Evolutionary conservation across 345 rosid genomes (phyloP), one percentile per base, ranked within the genome.

Genomic region (Salix caprea): DNA sequence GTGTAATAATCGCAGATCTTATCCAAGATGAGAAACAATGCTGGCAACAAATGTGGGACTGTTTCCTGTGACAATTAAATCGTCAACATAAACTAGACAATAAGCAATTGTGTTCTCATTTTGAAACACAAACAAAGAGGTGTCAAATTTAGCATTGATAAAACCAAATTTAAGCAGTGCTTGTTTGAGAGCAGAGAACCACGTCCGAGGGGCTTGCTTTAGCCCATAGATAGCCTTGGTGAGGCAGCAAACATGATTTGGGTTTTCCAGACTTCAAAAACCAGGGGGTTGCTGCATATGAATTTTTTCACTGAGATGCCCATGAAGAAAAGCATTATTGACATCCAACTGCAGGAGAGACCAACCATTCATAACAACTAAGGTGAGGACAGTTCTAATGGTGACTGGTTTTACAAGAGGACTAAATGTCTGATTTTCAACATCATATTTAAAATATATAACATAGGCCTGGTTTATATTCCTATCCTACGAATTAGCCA

Each of bases 341-440:
- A 52, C 4, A 1, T 19, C 60, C 2, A 7, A 2, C 7, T 52
- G 11, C 1, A 1, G 3, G 0, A 52, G 1, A 19, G 58, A 19
- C 58, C 58, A 52, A 1, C 10, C 9, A 0, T 18, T 9, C 1
- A 52, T 52, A 52, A 19, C 2, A 2, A 3, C 10, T 18, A 19
- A 6, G 9, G 4, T 52, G 0, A 19, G 6, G 10, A 52, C 1
- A 1, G 0, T 4, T 0, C 0, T 3, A 1, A 52, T 18, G 3
- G 23, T 52, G 2, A 0, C 0, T 19, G 11, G 10, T 52, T 52
- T 52, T 1, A 19, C 23, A 52, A 52, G 4, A 5, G 0, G 23
- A 19, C 4, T 19, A 0, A 19, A 52, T 50, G 10, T 52, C 1
- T 52, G n/a, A n/a, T n/a, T n/a, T n/a, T n/a, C n/a, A n/a, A n/a